Conservation (phyloP, 2,329 filamentous ascomycete genomes). For the Apiospora marii region DNA sequence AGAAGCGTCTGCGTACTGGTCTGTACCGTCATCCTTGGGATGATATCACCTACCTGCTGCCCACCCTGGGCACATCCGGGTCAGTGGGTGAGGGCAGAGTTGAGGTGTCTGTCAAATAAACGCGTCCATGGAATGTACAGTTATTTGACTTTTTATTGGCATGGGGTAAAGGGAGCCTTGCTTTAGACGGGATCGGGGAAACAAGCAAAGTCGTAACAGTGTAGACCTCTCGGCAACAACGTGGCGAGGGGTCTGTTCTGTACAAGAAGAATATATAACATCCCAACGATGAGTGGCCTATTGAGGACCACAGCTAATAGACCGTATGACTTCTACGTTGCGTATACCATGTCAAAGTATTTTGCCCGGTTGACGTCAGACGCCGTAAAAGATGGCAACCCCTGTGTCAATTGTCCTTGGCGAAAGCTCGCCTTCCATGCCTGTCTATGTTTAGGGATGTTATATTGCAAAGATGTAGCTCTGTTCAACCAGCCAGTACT, state of each 20-base stretch:
- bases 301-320: conserved; percentile 19
- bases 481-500: not conserved
- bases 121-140: conserved; percentile 35
- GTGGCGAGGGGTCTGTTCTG: not conserved
- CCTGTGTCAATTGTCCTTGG: not conserved
- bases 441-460: not conserved
- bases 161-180: conserved; percentile 26
- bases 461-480: not conserved
- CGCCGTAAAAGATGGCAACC: not conserved
- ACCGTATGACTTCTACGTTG: conserved; percentile 6
- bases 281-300: conserved; percentile 21
- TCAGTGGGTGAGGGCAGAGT: conserved; percentile 86
- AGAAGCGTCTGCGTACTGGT: conserved; percentile 98
- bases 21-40: conserved; percentile 99
- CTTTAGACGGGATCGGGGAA: conserved; percentile 17
- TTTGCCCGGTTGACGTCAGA: not conserved
- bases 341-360: not conserved
- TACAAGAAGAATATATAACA: conserved; percentile 20
- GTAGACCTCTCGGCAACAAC: conserved; percentile 4
- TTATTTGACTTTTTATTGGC: conserved; percentile 33
- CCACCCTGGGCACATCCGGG: conserved; percentile 75
- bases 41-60: conserved; percentile 94
- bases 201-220: conserved; percentile 18
- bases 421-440: not conserved
- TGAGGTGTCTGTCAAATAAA: conserved; percentile 78